phyloP scores from a whole-genome alignment of 495 filamentous ascomycete genomes.

The Penicillium coffeae region DNA sequence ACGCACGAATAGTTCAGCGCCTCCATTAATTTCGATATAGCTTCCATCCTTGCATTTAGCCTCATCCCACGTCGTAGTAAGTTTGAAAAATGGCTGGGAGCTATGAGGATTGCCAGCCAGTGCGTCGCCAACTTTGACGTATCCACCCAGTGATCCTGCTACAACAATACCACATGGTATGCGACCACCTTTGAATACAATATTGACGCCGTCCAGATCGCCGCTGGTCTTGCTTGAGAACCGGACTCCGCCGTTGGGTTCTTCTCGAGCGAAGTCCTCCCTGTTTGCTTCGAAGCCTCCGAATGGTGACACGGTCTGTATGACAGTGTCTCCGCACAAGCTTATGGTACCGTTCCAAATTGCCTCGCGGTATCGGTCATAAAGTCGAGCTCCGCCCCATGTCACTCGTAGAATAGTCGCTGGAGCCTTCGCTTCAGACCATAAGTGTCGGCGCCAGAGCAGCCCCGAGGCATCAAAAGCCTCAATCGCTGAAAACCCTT shows the following conservation, averaged over 20 bases:
- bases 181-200: conserved; percentile 21
- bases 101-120: conserved; percentile 22
- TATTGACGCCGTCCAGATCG: conserved; percentile 19
- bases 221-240: conserved; percentile 28
- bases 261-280: conserved; percentile 14
- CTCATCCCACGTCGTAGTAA: conserved; percentile 18
- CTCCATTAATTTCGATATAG: conserved; percentile 15
- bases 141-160: conserved; percentile 22
- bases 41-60: conserved; percentile 11
- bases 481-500: conserved; percentile 23
- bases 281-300: conserved; percentile 14
- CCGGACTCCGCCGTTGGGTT: background rate
- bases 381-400: conserved; percentile 20
- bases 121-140: conserved; percentile 27
- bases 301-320: conserved; percentile 6
- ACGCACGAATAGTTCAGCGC: conserved; percentile 20
- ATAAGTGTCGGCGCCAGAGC: conserved; percentile 11
- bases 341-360: conserved; percentile 17
- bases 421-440: conserved; percentile 13
- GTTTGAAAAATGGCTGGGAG: conserved; percentile 19
- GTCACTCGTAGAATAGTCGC: conserved; percentile 11
- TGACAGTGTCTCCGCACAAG: background rate
- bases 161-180: conserved; percentile 7
- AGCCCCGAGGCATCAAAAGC: conserved; percentile 18
- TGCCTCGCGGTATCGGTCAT: conserved; percentile 23